Conservation (phyloP, 306 rosid genomes). For the Fagus sylvatica region DNA sequence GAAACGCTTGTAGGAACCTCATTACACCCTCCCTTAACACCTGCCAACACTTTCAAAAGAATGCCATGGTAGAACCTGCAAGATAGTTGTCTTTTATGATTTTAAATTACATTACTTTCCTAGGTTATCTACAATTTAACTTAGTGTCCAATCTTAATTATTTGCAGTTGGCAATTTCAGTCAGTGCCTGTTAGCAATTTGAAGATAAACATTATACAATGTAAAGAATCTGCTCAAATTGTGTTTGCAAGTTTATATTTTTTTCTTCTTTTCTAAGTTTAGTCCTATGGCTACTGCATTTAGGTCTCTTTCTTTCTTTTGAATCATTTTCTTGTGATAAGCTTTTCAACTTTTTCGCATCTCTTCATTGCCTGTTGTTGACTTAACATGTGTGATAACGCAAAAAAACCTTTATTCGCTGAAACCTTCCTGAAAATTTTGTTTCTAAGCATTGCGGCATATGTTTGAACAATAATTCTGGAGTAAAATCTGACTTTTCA, state of each 20-base stretch:
- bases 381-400: neutral
- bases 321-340: neutral
- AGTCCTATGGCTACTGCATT: neutral
- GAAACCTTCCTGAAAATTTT: neutral
- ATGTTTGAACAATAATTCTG: neutral
- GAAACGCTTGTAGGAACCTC: no score
- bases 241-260: slow-evolving; percentile 8
- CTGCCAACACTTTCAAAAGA: no score
- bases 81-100: neutral
- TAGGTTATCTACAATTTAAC: neutral
- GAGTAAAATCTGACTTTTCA: neutral
- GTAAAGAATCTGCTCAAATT: neutral
- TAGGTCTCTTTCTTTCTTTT: neutral
- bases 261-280: neutral
- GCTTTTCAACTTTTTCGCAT: neutral
- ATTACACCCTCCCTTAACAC: no score
- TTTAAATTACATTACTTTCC: neutral
- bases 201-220: neutral
- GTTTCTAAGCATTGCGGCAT: neutral
- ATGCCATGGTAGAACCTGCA: no score
- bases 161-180: neutral
- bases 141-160: neutral
- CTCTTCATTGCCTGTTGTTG: neutral
- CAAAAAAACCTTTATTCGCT: neutral
- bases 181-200: neutral